Conservation (phyloP, 2,329 filamentous ascomycete species). For the Penicillium palitans region DNA sequence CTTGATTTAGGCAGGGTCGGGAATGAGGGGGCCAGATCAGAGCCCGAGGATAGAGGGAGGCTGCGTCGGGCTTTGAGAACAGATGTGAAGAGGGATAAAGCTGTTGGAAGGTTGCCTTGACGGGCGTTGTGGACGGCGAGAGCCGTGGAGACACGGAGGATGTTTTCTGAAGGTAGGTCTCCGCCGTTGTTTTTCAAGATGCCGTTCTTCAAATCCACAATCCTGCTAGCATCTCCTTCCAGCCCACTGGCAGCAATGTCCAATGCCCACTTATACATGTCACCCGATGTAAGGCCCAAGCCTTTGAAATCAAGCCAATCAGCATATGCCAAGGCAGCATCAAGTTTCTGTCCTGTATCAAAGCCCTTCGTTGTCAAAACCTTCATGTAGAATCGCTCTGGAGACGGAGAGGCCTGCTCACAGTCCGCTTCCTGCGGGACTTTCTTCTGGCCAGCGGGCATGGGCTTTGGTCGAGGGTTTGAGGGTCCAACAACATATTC, state of each 20-base stretch:
- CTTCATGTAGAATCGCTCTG: slow-evolving; percentile 77
- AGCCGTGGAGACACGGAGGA: slow-evolving; percentile 73
- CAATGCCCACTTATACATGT: slow-evolving; percentile 74
- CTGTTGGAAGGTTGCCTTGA: slow-evolving; percentile 63
- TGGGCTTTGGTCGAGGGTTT: slow-evolving; percentile 75
- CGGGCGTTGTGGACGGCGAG: slow-evolving; percentile 76
- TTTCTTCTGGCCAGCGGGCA: slow-evolving; percentile 61
- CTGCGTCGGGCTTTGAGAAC: slow-evolving; percentile 73
- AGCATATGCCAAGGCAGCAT: slow-evolving; percentile 79
- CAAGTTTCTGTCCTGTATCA: slow-evolving; percentile 72
- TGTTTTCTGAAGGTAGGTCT: slow-evolving; percentile 65
- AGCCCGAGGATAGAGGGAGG: slow-evolving; percentile 48
- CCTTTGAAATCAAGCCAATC: slow-evolving; percentile 82
- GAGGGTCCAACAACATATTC: slow-evolving; percentile 77
- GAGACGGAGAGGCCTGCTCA: slow-evolving; percentile 65
- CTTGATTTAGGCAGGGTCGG: slow-evolving; percentile 22
- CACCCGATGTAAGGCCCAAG: slow-evolving; percentile 62
- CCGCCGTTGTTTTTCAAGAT: slow-evolving; percentile 61
- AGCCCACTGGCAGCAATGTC: slow-evolving; percentile 67
- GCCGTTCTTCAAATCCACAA: slow-evolving; percentile 64
- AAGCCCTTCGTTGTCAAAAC: slow-evolving; percentile 81
- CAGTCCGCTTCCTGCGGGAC: slow-evolving; percentile 76
- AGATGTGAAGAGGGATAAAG: slow-evolving; percentile 82
- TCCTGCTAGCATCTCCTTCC: slow-evolving; percentile 43
- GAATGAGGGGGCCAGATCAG: slow-evolving; percentile 28